Percentiles rank a stretch among this genome's conserved stretches.
Conservation (phyloP, 2,329 filamentous ascomycete genomes). For the Colletotrichum sp. region DNA sequence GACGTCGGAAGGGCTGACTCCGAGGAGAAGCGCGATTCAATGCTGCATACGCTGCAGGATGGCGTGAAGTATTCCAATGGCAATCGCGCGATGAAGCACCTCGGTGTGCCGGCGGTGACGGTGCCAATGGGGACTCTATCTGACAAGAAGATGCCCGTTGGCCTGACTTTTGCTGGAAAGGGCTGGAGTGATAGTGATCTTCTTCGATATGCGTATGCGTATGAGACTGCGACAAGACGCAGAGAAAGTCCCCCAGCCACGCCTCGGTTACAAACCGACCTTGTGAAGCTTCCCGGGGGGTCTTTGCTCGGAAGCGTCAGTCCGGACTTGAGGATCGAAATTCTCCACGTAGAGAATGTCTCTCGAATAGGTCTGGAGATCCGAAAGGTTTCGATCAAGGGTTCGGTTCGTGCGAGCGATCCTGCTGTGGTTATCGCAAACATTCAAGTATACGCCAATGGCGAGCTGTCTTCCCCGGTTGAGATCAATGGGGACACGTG, state of each 20-base stretch:
- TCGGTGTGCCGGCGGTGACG: slow-evolving; percentile 59
- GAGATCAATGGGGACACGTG: neutral
- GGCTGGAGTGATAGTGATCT: slow-evolving; percentile 48
- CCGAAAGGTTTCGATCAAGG: neutral
- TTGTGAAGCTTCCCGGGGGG: neutral
- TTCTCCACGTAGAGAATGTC: neutral
- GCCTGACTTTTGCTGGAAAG: slow-evolving; percentile 55
- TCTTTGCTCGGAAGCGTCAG: neutral
- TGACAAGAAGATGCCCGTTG: slow-evolving; percentile 54
- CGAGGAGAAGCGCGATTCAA: neutral
- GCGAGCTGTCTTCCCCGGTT: neutral
- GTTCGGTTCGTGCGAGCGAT: neutral
- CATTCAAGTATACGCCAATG: neutral
- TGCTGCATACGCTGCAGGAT: slow-evolving; percentile 36
- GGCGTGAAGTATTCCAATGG: slow-evolving; percentile 61
- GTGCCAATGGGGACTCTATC: slow-evolving; percentile 58
- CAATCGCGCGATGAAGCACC: slow-evolving; percentile 56
- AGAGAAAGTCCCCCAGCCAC: neutral
- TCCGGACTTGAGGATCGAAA: neutral
- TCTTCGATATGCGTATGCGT: slow-evolving; percentile 24
- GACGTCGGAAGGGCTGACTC: slow-evolving; percentile 5
- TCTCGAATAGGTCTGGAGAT: neutral
- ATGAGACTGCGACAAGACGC: neutral
- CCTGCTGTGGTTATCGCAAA: neutral
- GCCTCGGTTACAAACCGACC: neutral